Conservation (phyloP, 768 basidiomycete species). For the Russula foetens region DNA sequence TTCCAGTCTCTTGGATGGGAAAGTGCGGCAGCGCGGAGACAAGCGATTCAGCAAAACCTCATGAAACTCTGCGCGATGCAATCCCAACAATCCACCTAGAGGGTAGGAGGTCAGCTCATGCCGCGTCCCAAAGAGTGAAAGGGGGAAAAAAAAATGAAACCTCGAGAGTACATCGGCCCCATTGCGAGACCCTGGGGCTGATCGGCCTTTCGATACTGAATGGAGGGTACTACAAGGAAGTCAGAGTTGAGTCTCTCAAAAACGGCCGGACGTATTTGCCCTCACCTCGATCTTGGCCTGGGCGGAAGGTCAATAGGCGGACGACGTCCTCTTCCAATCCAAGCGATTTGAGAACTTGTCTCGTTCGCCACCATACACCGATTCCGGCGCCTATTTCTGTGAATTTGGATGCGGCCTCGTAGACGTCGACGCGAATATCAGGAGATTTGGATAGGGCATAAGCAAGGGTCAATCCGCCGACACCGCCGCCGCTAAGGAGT, state of each 20-base stretch:
- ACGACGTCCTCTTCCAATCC: constrained; percentile 25
- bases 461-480: constrained; percentile 27
- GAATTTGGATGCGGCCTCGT: constrained; percentile 27
- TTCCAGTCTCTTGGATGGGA: constrained; percentile 51
- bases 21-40: constrained; percentile 33
- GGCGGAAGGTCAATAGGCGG: constrained; percentile 21
- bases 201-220: constrained; percentile 56
- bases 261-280: not conserved
- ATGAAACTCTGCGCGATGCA: constrained; percentile 68
- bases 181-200: constrained; percentile 45
- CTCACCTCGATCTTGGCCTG: constrained; percentile 16
- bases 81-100: constrained; percentile 27
- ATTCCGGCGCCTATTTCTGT: constrained; percentile 29
- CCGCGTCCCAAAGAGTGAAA: not conserved
- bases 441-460: constrained; percentile 23
- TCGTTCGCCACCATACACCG: constrained; percentile 31
- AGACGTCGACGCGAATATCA: constrained; percentile 28
- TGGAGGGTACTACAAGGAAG: constrained; percentile 36
- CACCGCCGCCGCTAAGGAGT: constrained; percentile 23
- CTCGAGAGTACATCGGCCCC: constrained; percentile 47
- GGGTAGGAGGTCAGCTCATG: not conserved
- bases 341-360: constrained; percentile 23
- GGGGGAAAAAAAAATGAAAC: constrained; percentile 27
- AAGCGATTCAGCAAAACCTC: constrained; percentile 44
- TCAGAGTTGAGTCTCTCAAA: not conserved